Base-by-base conservation (phyloP, 139 green algal species). In the Volvox reticuliferus region DNA sequence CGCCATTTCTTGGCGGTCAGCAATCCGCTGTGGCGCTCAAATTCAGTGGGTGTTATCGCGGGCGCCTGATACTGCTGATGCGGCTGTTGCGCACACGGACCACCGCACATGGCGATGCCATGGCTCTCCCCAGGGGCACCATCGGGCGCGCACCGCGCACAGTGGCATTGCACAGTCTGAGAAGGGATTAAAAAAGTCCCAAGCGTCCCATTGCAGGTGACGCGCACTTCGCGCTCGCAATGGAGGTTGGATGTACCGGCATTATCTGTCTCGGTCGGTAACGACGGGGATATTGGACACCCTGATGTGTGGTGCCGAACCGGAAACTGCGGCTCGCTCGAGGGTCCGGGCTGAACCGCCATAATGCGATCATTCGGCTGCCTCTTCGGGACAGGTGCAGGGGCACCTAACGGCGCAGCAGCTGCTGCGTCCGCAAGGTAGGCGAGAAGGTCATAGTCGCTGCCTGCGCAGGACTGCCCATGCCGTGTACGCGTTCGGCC, bases 1-100 rank as follows among this genome's bases (percentile, higher is more conserved):
- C 95, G 94, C 96, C 96, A 98, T 92, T 98, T 98, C 88, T 98
- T 98, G 50, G 92, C 92, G 21, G 93, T 90, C 0, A 90, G 83
- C 93, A 97, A 96, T 37, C 96, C 96, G 19, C 89, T 91, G 86
- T 98, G 96, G 22, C 94, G 92, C 88, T 98, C 96, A 91, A 96
- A 98, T 93, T 98, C 96, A 14, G 93, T 96, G 35, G 96, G 96
- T 0, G 96, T 95, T 77, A 97, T 92, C 62, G 73, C 28, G 18
- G 82, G 77, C n/a, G 33, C 75, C 50, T 22, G 20, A 12, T 1
- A 22, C 16, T 67, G 50, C 24, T 2, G 55, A 24, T 84, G 32
- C 30, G 12, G 81, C 26, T 86, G 76, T 30, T n/a, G 20, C 14
- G 71, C 22, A 28, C 35, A 36, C 21, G 21, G 1, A 37, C 79